Evolutionary conservation across 164 flowering plant genomes (phyloP).

Genomic region (Pachysandra terminalis): DNA sequence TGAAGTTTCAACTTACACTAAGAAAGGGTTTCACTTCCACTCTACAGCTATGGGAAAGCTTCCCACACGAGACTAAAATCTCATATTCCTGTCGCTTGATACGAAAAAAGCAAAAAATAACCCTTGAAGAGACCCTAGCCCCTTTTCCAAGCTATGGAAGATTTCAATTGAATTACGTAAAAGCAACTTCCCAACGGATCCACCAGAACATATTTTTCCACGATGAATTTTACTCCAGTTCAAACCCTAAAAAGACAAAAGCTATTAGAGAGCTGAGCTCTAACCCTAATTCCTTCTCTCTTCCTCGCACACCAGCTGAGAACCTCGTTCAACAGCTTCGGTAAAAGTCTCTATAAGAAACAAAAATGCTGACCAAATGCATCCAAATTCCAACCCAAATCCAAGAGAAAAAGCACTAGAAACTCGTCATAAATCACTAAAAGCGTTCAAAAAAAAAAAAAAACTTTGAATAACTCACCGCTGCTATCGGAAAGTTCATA

Average conservation of each 20-base stretch:
- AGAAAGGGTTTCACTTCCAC: background rate
- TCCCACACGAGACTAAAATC: background rate
- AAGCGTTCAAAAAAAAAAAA: background rate
- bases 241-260: background rate
- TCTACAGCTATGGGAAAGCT: background rate
- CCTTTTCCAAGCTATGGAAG: background rate
- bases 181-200: background rate
- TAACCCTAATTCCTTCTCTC: slow-evolving; percentile 12
- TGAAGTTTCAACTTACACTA: background rate
- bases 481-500: slow-evolving; percentile 55
- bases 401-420: background rate
- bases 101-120: background rate
- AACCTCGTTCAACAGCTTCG: slow-evolving; percentile 1
- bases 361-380: background rate
- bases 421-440: background rate
- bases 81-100: background rate
- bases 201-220: background rate
- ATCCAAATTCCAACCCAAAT: background rate
- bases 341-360: background rate
- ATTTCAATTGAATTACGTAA: background rate
- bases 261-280: background rate
- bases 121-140: background rate
- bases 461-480: slow-evolving; percentile 30
- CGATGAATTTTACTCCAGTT: background rate
- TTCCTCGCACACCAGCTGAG: background rate